phyloP scores from a whole-genome alignment of 805 yeast genomes.

The Kluyveromyces dobzhanskii region DNA sequence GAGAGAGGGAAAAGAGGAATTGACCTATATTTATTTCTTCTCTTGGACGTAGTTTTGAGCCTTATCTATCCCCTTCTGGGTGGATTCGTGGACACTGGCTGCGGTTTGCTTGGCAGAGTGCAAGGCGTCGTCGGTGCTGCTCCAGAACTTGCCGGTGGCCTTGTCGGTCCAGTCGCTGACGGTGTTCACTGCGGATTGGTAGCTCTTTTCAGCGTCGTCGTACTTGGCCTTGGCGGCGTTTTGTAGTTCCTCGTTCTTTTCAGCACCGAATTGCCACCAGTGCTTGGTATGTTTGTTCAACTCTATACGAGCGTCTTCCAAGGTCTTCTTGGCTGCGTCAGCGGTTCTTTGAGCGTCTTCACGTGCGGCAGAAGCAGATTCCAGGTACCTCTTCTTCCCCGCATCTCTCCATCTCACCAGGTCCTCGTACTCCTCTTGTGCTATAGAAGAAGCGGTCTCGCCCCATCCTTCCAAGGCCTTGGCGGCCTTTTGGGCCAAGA shows the following conservation, averaged over 20 bases:
- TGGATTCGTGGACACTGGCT: constrained; percentile 17
- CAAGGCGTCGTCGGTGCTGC: constrained; percentile 26
- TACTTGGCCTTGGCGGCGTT: constrained; percentile 25
- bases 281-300: constrained; percentile 26
- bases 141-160: constrained; percentile 24
- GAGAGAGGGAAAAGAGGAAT: no score
- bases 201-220: constrained; percentile 20
- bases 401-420: constrained; percentile 11
- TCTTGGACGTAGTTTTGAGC: constrained; percentile 9
- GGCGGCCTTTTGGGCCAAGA: constrained; percentile 29
- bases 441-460: constrained; percentile 34
- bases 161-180: constrained; percentile 25
- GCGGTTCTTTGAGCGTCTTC: constrained; percentile 31
- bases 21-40: constrained; percentile 2
- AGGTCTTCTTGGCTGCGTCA: constrained; percentile 23
- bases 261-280: constrained; percentile 35
- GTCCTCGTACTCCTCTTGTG: constrained; percentile 35
- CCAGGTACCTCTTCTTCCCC: constrained; percentile 29
- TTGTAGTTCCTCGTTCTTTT: constrained; percentile 30
- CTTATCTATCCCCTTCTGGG: constrained; percentile 11
- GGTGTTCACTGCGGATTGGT: constrained; percentile 12
- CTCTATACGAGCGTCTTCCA: constrained; percentile 30
- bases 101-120: constrained; percentile 22
- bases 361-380: constrained; percentile 31
- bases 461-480: constrained; percentile 40